Base-by-base conservation (phyloP, 192 early-diverging fungal species). In the Dimargaris cristalligena region DNA sequence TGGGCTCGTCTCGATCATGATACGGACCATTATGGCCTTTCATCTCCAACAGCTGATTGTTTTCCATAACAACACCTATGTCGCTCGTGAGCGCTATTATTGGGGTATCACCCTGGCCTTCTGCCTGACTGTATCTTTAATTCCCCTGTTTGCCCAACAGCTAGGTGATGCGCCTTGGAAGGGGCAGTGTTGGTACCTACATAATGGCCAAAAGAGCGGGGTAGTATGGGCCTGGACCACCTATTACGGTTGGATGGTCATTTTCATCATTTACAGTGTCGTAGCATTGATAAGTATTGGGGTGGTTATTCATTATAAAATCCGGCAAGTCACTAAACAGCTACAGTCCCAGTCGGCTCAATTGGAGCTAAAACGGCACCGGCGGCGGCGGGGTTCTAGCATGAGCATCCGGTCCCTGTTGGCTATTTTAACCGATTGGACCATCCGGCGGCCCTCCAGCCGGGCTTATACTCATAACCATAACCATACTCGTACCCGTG, bases 21-120 rank as follows among this genome's bases (percentile, higher is more conserved):
- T 52, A 14, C 50, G 50, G 50, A 2, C 4, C 50, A 52, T 26
- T 18, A 52, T 52, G 50, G 50, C 50, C 26, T 52, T 29, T 26
- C 14, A 52, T 26, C 30, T 52, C 13, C 14, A 23, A 16, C 38
- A 41, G 38, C 38, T 41, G 23, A 16, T 52, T 26, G 25, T 52
- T 16, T 23, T 23, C 13, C 50, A 26, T 16, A 16, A 26, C 2
- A 26, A 16, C 23, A 2, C 20, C 25, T 52, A 25, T 30, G 30
- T 14, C 20, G 14, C 14, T 30, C 23, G 25, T 26, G 50, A 52
- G 23, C 50, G 50, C 14, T 16, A 16, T 23, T 52, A 23, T 26
- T 52, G 50, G 50, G 22, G 20, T 8, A 1, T 16, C 1, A 29
- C 50, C 50, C 20, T 52, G 22, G 14, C 26, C 20, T 30, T 52